Evolutionary conservation across 2,329 filamentous ascomycete genomes (phyloP).

Genomic region (Penicillium sumatraense): DNA sequence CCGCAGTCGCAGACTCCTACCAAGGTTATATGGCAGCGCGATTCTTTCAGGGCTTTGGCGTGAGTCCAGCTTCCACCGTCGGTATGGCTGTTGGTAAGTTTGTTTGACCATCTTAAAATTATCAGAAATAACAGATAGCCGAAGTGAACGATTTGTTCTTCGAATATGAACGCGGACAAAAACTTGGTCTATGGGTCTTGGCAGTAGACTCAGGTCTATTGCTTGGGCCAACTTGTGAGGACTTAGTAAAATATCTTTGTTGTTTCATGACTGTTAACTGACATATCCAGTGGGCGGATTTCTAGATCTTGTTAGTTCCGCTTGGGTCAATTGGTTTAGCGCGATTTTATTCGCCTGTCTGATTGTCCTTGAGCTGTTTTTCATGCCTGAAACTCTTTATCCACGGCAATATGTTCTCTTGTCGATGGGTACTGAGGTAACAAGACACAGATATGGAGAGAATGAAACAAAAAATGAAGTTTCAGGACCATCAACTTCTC

Average conservation of each 20-base stretch:
- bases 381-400: slow-evolving; percentile 63
- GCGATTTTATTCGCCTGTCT: slow-evolving; percentile 58
- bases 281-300: slow-evolving; percentile 55
- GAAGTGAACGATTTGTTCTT: slow-evolving; percentile 60
- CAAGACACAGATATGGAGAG: no score
- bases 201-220: slow-evolving; percentile 60
- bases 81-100: slow-evolving; percentile 54
- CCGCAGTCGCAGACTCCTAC: slow-evolving; percentile 48
- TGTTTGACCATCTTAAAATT: not conserved
- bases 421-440: no score
- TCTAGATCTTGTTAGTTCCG: slow-evolving; percentile 51
- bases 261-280: no score
- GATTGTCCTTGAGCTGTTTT: slow-evolving; percentile 52
- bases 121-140: not conserved
- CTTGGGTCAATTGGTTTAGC: slow-evolving; percentile 61
- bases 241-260: no score
- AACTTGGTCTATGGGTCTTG: slow-evolving; percentile 62
- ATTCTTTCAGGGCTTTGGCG: slow-evolving; percentile 63
- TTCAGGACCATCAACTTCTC: no score
- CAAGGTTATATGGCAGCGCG: slow-evolving; percentile 61
- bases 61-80: slow-evolving; percentile 59
- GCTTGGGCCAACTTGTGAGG: slow-evolving; percentile 53
- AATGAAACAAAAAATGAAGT: no score
- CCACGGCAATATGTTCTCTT: slow-evolving; percentile 56
- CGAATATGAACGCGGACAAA: slow-evolving; percentile 60